phyloP scores from a whole-genome alignment of 805 yeast genomes.

The Candida silvicultrix region DNA sequence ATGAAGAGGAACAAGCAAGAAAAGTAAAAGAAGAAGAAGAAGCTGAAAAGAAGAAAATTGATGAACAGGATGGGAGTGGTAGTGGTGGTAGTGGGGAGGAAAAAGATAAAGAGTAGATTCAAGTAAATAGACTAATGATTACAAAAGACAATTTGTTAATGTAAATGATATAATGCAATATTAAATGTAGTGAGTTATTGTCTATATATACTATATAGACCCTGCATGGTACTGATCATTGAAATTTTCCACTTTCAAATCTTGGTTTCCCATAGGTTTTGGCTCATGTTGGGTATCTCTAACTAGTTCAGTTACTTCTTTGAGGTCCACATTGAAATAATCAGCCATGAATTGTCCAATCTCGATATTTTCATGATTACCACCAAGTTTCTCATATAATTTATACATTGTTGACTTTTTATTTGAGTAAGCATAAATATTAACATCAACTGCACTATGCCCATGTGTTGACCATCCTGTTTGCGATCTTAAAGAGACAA shows the following conservation, averaged over 20 bases:
- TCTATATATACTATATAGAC: too few species aligned
- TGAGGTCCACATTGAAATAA: constrained; percentile 40
- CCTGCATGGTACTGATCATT: neutral
- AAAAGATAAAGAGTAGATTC: constrained; percentile 33
- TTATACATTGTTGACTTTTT: constrained; percentile 35
- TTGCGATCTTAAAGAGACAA: constrained; percentile 77
- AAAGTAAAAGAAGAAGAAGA: constrained; percentile 6
- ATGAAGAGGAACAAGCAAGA: constrained; percentile 9
- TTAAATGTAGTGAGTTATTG: too few species aligned
- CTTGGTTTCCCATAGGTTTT: neutral
- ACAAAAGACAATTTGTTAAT: too few species aligned
- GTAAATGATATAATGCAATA: too few species aligned
- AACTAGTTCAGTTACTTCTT: constrained; percentile 41
- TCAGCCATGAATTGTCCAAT: constrained; percentile 69
- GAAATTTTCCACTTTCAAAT: neutral
- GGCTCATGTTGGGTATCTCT: constrained; percentile 41
- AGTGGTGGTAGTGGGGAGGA: constrained; percentile 51
- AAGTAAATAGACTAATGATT: neutral
- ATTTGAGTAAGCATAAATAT: constrained; percentile 77
- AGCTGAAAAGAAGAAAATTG: constrained; percentile 35
- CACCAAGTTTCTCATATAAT: constrained; percentile 46
- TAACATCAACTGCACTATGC: constrained; percentile 93
- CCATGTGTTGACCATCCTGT: constrained; percentile 98
- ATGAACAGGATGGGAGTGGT: constrained; percentile 48
- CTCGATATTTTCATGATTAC: constrained; percentile 84